These are phyloP conservation scores for Pyrenophora graminea DNA, from an alignment of 2,329 filamentous ascomycete species.

Conservation along the genomic window DNA sequence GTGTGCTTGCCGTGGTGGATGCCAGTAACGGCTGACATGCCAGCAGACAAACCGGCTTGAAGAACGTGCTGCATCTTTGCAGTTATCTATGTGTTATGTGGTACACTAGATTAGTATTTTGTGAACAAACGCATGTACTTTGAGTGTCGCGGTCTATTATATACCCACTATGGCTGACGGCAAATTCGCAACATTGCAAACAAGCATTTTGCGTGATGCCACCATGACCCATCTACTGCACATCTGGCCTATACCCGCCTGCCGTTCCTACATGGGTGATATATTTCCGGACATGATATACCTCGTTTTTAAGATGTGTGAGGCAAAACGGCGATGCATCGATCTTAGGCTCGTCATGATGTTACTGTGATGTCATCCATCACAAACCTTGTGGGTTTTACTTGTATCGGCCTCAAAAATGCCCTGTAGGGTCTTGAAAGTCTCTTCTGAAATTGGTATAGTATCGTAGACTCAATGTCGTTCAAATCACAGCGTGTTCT, in stretches of 20 bases:
- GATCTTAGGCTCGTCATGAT: too few species aligned
- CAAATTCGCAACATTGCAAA: background rate
- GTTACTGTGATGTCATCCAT: too few species aligned
- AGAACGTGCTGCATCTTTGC: conserved; percentile 3
- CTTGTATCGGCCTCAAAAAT: too few species aligned
- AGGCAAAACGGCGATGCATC: background rate
- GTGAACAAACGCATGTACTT: background rate
- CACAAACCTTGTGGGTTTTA: too few species aligned
- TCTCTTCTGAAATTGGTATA: too few species aligned
- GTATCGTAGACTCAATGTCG: too few species aligned
- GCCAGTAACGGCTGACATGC: conserved; percentile 3
- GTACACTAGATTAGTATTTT: background rate
- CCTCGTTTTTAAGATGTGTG: background rate
- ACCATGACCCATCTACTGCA: conserved; percentile 1
- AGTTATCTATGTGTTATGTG: background rate
- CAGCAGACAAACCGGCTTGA: background rate
- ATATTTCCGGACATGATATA: background rate
- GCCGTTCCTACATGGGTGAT: conserved; percentile 1
- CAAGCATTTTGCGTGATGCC: conserved; percentile 3
- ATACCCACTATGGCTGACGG: background rate
- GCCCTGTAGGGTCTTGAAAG: too few species aligned
- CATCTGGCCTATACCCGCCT: background rate
- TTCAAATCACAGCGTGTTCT: too few species aligned
- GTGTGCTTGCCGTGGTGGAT: conserved; percentile 4
- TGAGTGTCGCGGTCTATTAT: background rate